These are phyloP conservation scores for Calonectria pseudoturangicola DNA, from an alignment of 2,329 filamentous ascomycete genomes.

Conservation along the genomic window DNA sequence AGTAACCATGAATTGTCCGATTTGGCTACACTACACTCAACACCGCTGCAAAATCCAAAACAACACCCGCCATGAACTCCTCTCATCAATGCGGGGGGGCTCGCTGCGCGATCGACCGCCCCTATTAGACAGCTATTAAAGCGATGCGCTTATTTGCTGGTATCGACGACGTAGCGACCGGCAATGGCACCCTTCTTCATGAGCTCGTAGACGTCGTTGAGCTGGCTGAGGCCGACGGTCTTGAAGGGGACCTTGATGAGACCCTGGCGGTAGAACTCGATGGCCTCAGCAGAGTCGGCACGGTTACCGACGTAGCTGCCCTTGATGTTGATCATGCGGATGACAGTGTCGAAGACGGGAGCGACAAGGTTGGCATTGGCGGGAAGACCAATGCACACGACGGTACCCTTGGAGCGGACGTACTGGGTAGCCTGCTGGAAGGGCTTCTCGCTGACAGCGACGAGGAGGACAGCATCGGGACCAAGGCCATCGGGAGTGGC, in stretches of 20 bases:
- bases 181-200: conserved; percentile 83
- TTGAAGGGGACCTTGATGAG: conserved; percentile 93
- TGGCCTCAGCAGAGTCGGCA: conserved; percentile 88
- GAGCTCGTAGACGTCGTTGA: conserved; percentile 86
- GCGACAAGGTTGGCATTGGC: conserved; percentile 86
- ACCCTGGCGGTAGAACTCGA: conserved; percentile 91
- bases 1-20: conserved; percentile 46
- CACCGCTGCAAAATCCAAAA: conserved; percentile 52
- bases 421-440: conserved; percentile 97
- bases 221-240: conserved; percentile 85
- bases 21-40: conserved; percentile 47
- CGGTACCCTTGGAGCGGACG: conserved; percentile 86
- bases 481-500: conserved; percentile 87
- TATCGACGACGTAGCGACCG: conserved; percentile 88
- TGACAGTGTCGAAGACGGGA: conserved; percentile 91
- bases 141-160: conserved; percentile 71
- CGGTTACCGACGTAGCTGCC: conserved; percentile 96
- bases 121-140: conserved; percentile 29
- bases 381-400: conserved; percentile 93
- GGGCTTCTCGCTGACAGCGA: conserved; percentile 91
- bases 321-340: conserved; percentile 93
- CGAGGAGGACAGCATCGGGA: conserved; percentile 89
- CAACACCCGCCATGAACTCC: conserved; percentile 54
- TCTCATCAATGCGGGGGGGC: conserved; percentile 48
- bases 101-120: conserved; percentile 49